Base-by-base conservation (phyloP, 1,139 yeast genomes). In the Magnusiomyces suaveolens region DNA sequence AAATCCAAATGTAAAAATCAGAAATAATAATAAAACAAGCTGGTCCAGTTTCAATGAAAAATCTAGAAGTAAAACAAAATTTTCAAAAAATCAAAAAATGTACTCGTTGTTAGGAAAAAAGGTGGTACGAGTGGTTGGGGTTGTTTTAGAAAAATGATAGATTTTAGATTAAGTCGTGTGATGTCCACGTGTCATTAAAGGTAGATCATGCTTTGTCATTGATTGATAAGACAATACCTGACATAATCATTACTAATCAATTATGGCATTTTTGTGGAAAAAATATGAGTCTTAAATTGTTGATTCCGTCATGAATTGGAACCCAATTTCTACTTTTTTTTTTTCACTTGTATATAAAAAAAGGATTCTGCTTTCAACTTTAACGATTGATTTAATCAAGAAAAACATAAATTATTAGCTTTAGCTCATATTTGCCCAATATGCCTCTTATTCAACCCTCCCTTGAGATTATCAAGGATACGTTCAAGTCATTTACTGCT, bases 391-490 rank as follows among this genome's bases (percentile, higher is more conserved):
- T n/a, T n/a, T n/a, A n/a, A n/a, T n/a, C n/a, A n/a, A n/a, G n/a
- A n/a, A n/a, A n/a, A n/a, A n/a, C n/a, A n/a, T n/a, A n/a, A n/a
- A n/a, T n/a, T n/a, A n/a, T n/a, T n/a, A n/a, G n/a, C n/a, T n/a
- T n/a, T n/a, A n/a, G n/a, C n/a, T 29, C 36, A 12, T 12, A 12
- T 29, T 29, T 29, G 12, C 12, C 12, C 36, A 29, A 29, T 8
- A 29, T 29, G 36, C 36, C 36, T 29, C 50, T 50, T 36, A 33
- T 50, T 38, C 57, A 55, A 41, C 57, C 57, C 20, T 24, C 55
- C 16, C n/a, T 55, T 20, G 53, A 53, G 23, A 43, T 54, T 8
- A 47, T 55, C 41, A 36, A 48, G 46, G 14, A 52, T 10, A 52
- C n/a, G 39, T 25, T 51, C 32, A 24, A 26, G n/a, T 52, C 44